Percentiles rank a stretch among this genome's conserved stretches.
Conservation (phyloP, 768 basidiomycete species). For the Pholiota conissans region DNA sequence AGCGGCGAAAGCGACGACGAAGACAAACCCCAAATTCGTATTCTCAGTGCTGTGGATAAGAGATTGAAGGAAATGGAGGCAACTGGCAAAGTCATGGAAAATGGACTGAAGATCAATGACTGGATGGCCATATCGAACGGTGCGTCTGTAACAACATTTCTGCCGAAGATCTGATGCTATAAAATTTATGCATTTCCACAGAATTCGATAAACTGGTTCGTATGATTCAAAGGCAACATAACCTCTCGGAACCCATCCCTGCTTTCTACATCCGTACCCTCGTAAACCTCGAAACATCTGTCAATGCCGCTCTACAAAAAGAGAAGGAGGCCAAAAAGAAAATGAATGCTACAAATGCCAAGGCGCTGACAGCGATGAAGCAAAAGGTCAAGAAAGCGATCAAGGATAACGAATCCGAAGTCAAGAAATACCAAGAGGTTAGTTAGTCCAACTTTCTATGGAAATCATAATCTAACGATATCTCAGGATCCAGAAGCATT, state of each 20-base stretch:
- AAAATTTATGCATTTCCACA: slow-evolving; percentile 27
- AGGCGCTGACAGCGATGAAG: slow-evolving; percentile 95
- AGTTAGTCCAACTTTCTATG: slow-evolving; percentile 16
- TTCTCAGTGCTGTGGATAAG: slow-evolving; percentile 90
- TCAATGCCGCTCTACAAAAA: slow-evolving; percentile 72
- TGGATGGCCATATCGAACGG: slow-evolving; percentile 92
- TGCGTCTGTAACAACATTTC: slow-evolving; percentile 32
- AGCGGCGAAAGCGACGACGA: slow-evolving; percentile 62
- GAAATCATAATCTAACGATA: not conserved
- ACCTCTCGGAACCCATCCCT: slow-evolving; percentile 83
- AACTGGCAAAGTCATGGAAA: slow-evolving; percentile 88
- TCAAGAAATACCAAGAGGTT: slow-evolving; percentile 80
- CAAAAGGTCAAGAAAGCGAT: slow-evolving; percentile 91
- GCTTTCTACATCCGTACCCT: slow-evolving; percentile 82
- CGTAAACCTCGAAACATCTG: slow-evolving; percentile 69
- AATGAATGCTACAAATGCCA: slow-evolving; percentile 92
- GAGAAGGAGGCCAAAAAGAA: slow-evolving; percentile 96
- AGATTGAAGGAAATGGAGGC: slow-evolving; percentile 94
- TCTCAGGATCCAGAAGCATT: slow-evolving; percentile 86
- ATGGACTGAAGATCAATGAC: slow-evolving; percentile 94
- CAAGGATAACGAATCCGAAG: slow-evolving; percentile 85
- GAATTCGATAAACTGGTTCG: slow-evolving; percentile 96
- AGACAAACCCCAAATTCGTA: slow-evolving; percentile 65
- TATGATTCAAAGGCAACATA: slow-evolving; percentile 86
- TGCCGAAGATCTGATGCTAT: not conserved